Base-by-base conservation (phyloP, 2,329 filamentous ascomycete genomes). In the Arthrobotrys iridis region DNA sequence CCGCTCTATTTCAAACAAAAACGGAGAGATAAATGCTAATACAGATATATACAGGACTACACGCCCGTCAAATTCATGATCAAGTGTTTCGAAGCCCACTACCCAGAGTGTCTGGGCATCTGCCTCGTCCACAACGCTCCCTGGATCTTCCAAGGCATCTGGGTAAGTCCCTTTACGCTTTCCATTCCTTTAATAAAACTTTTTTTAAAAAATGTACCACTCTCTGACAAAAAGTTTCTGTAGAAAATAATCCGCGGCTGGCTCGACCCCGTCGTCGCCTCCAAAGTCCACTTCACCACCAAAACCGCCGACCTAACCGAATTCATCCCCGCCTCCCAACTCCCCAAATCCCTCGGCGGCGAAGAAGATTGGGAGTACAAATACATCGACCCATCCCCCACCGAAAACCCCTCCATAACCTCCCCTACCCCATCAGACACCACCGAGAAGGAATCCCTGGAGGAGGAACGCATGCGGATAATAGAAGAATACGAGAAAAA, bases 31-130 rank as follows among this genome's bases (percentile, higher is more conserved):
- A 11, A 13, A 52, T 52, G 13, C 13, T 5, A 11, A 11, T 15
- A n/a, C n/a, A n/a, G n/a, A n/a, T n/a, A n/a, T n/a, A n/a, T 28
- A 10, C 67, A 90, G 89, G 95, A 99, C 82, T 98, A 98, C 82
- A 88, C 91, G 0, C 94, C 95, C 0, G 92, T 99, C 68, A 99
- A 97, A 81, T 99, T 98, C 84, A 97, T 99, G 91, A 97, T 99
- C 83, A 96, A 97, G 83, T 97, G 93, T 82, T 99, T 99, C 81
- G 95, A 99, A 84, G 95, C 95, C 74, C 98, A 99, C 82, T 99
- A 98, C 79, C 95, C 95, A 0, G 95, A 99, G 82, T 94, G 89
- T 52, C 86, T 99, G 0, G 95, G 94, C 26, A 87, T 91, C 1
- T 92, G 98, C 1, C 87, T 98, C 48, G 92, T 99, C 37, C 95